Conservation (phyloP, 306 rosid genomes). For the Cucurbita ficifolia region DNA sequence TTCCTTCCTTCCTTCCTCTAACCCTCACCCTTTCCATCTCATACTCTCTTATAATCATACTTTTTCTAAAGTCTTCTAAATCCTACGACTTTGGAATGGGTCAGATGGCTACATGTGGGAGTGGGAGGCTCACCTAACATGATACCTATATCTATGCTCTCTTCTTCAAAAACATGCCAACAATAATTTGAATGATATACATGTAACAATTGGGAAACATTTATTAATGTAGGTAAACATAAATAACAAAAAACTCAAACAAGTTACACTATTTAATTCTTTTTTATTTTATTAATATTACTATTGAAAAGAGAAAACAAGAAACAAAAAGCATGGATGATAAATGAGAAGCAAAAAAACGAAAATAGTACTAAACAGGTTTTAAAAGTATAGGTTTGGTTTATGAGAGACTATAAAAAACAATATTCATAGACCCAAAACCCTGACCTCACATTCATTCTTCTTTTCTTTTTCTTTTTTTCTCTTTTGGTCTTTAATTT, state of each 20-base stretch:
- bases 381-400: too few relatives aligned
- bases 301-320: too few relatives aligned
- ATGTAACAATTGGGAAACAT: neutral
- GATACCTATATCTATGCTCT: neutral
- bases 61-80: neutral
- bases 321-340: too few relatives aligned
- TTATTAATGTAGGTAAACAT: neutral
- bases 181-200: neutral
- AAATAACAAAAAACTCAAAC: too few relatives aligned
- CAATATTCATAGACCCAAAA: neutral
- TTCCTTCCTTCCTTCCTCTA: neutral
- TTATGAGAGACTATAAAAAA: neutral
- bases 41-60: neutral
- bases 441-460: neutral
- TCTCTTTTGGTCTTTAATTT: neutral
- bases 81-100: slow-evolving; percentile 3
- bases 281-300: too few relatives aligned
- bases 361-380: too few relatives aligned
- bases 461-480: neutral
- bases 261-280: too few relatives aligned
- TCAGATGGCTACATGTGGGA: neutral
- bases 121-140: neutral
- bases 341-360: too few relatives aligned
- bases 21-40: neutral
- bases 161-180: neutral